Evolutionary conservation across 1,139 yeast species (phyloP), one percentile per base, ranked within the genome.

Genomic region (Pneumocystis jirovecii): DNA sequence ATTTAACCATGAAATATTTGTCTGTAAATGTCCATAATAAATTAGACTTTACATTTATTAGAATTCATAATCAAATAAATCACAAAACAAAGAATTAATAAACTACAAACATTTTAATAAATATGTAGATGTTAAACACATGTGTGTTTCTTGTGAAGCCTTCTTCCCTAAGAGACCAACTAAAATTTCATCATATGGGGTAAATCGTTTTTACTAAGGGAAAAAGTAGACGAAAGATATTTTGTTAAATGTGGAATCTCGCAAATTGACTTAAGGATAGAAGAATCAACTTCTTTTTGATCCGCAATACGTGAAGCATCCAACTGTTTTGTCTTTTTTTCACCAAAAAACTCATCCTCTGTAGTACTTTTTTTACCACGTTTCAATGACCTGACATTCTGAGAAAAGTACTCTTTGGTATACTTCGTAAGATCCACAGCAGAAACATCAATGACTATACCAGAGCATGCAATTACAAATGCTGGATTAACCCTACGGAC

Each of bases 121-220:
- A 37, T 8, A 37, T 31, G 40, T 37, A 37, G 10, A 37, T 8
- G 3, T 37, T 37, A 37, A 37, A 8, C 40, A 37, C 15, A 37
- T 37, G 5, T 8, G 40, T 12, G 34, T 5, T 31, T 31, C 12
- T 8, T 37, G 2, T 8, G 7, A 37, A 37, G 40, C 2, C 12
- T 37, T 37, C 7, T 37, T 37, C 40, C 40, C 5, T 37, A 37
- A 37, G 37, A 34, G 7, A 40, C 15, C 4, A 31, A 3, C 12
- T 89, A 93, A 82, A 93, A 93, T 85, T 89, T 89, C 87, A 93
- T 90, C 81, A 89, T 87, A 83, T 93, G 98, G 78, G 98, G 99
- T 82, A 70, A 90, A 85, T 93, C 98, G 82, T 98, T 98, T 83
- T 84, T 86, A 89, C 90, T 91, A 82, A 95, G 87, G 76, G 96